phyloP scores from a whole-genome alignment of 805 yeast genomes.

The Kodamaea jinghongensis region DNA sequence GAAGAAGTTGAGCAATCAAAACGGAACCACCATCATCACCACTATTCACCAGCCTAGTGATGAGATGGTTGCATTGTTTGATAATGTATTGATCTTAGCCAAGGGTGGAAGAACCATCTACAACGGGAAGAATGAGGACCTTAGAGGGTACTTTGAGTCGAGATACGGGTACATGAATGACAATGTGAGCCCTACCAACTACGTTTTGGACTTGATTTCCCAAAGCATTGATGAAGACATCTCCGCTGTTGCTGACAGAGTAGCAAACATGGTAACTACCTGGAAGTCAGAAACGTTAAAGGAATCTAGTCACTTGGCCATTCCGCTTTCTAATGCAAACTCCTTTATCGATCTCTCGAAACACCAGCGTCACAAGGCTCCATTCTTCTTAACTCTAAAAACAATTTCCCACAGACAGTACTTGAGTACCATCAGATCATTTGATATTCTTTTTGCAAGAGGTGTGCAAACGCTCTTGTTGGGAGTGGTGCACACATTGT shows the following conservation, averaged over 20 bases:
- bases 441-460: slow-evolving; percentile 63
- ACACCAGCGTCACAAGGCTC: slow-evolving; percentile 34
- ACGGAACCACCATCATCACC: slow-evolving; percentile 63
- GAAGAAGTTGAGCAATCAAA: slow-evolving; percentile 50
- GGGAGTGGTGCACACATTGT: slow-evolving; percentile 64
- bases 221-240: slow-evolving; percentile 27
- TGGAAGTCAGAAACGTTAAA: slow-evolving; percentile 21
- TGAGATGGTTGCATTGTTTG: slow-evolving; percentile 62
- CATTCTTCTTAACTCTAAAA: slow-evolving; percentile 26
- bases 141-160: slow-evolving; percentile 46
- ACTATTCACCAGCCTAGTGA: slow-evolving; percentile 86
- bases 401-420: slow-evolving; percentile 33
- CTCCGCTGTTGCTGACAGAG: slow-evolving; percentile 20
- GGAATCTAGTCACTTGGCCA: slow-evolving; percentile 13
- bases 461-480: slow-evolving; percentile 61
- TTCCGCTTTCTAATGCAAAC: slow-evolving; percentile 13
- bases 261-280: slow-evolving; percentile 22
- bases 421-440: slow-evolving; percentile 32
- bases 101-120: slow-evolving; percentile 71
- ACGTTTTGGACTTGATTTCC: slow-evolving; percentile 66
- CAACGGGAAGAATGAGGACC: slow-evolving; percentile 51
- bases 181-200: slow-evolving; percentile 71
- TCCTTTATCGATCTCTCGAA: slow-evolving; percentile 35
- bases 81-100: slow-evolving; percentile 67
- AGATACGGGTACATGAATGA: slow-evolving; percentile 58